Conservation (phyloP, 768 basidiomycete species). For the Butyriboletus loyo region DNA sequence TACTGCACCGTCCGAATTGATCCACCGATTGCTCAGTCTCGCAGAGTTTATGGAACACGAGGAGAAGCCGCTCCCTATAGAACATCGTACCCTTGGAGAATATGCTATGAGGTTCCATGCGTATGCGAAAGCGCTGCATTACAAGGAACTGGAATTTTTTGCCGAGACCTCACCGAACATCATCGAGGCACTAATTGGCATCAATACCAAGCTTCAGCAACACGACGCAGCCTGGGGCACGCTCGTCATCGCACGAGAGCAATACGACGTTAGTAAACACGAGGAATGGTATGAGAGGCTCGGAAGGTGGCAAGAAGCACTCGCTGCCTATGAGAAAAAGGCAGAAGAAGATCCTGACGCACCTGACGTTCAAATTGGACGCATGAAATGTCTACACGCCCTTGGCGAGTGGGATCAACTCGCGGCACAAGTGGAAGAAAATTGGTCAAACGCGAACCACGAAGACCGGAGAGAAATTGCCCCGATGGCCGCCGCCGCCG, state of each 20-base stretch:
- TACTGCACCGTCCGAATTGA: slow-evolving; percentile 79
- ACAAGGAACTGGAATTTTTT: slow-evolving; percentile 97
- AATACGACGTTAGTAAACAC: slow-evolving; percentile 87
- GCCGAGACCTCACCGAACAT: slow-evolving; percentile 86
- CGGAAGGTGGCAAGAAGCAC: slow-evolving; percentile 93
- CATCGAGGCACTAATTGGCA: slow-evolving; percentile 91
- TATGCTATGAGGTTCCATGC: slow-evolving; percentile 92
- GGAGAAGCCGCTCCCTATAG: slow-evolving; percentile 92
- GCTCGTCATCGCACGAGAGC: slow-evolving; percentile 82
- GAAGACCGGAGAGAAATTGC: slow-evolving; percentile 91
- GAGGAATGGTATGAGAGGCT: slow-evolving; percentile 99
- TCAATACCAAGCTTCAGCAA: slow-evolving; percentile 95
- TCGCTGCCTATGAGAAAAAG: slow-evolving; percentile 80
- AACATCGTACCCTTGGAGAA: slow-evolving; percentile 88
- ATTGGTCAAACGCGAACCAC: slow-evolving; percentile 78
- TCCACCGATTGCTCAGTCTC: slow-evolving; percentile 86
- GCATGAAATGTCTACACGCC: slow-evolving; percentile 95
- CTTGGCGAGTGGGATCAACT: slow-evolving; percentile 97
- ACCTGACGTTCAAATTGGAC: slow-evolving; percentile 78
- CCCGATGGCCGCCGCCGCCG: slow-evolving; percentile 94
- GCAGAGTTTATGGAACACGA: slow-evolving; percentile 99
- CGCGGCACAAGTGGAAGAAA: slow-evolving; percentile 78
- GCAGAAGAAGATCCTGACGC: slow-evolving; percentile 70
- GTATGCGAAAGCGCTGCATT: slow-evolving; percentile 96
- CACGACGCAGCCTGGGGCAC: slow-evolving; percentile 99